Percentiles rank a stretch among this genome's conserved stretches.
phyloP scores from a whole-genome alignment of 2,329 filamentous ascomycete species.

The Didymella pomorum region DNA sequence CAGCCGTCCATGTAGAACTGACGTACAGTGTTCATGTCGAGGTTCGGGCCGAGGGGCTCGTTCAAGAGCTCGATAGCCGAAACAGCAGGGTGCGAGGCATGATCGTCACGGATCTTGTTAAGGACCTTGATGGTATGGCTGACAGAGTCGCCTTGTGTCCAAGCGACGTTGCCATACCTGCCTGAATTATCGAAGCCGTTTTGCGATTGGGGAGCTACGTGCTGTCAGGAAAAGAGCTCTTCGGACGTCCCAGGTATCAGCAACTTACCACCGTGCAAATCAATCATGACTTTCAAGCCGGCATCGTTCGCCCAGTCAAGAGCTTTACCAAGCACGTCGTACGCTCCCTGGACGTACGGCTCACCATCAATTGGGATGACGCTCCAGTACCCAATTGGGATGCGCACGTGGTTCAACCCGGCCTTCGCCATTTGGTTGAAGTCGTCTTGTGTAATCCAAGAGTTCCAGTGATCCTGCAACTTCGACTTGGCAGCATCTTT shows the following conservation, averaged over 20 bases:
- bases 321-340: conserved; percentile 64
- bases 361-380: conserved; percentile 61
- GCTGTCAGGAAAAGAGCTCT: conserved; percentile 10
- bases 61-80: conserved; percentile 58
- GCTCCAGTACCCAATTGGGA: conserved; percentile 73
- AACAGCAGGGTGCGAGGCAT: conserved; percentile 56
- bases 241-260: not conserved
- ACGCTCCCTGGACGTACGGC: conserved; percentile 69
- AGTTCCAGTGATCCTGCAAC: conserved; percentile 66
- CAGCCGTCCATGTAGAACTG: conserved; percentile 60
- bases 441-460: conserved; percentile 64
- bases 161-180: conserved; percentile 55
- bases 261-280: conserved; percentile 69
- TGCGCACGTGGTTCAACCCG: conserved; percentile 70
- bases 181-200: conserved; percentile 75
- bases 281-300: conserved; percentile 71
- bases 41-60: conserved; percentile 55
- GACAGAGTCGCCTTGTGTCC: conserved; percentile 56
- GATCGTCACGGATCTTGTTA: conserved; percentile 58
- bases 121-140: conserved; percentile 53
- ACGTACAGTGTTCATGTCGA: conserved; percentile 54
- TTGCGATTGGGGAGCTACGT: conserved; percentile 65
- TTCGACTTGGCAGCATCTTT: conserved; percentile 56
- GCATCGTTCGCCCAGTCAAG: conserved; percentile 66
- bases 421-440: conserved; percentile 63